These are phyloP conservation scores for Mucor piriformis DNA, from an alignment of 371 early-diverging fungal genomes.

Conservation along the genomic window DNA sequence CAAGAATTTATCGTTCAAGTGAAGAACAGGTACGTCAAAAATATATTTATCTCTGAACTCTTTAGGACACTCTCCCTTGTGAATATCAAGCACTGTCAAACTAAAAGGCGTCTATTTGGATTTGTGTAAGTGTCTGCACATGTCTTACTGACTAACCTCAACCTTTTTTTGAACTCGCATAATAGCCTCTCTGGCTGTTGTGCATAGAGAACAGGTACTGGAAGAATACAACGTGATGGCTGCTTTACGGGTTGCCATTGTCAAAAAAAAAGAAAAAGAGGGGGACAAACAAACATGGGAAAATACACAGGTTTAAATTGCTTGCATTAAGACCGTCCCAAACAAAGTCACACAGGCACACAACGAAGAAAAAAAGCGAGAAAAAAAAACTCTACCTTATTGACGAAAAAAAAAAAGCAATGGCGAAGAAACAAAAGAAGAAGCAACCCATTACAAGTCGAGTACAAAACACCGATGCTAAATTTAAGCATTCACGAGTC, in stretches of 20 bases:
- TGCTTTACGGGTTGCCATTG: slow-evolving; percentile 39
- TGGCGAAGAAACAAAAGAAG: slow-evolving; percentile 29
- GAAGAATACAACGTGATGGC: slow-evolving; percentile 56
- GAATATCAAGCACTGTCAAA: slow-evolving; percentile 47
- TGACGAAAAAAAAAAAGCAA: neutral
- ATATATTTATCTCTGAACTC: slow-evolving; percentile 53
- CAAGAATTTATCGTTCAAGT: slow-evolving; percentile 51
- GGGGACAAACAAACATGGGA: neutral
- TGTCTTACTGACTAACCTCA: neutral
- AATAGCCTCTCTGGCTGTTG: slow-evolving; percentile 47
- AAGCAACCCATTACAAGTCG: slow-evolving; percentile 28
- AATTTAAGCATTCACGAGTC: slow-evolving; percentile 47
- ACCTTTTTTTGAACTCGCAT: slow-evolving; percentile 52
- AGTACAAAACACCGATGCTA: slow-evolving; percentile 11
- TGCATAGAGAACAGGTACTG: slow-evolving; percentile 55
- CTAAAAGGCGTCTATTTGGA: slow-evolving; percentile 37
- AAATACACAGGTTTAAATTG: neutral
- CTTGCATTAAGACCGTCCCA: neutral
- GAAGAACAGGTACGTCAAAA: slow-evolving; percentile 54
- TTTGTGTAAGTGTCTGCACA: neutral
- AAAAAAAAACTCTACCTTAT: neutral
- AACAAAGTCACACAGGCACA: neutral
- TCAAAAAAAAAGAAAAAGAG: slow-evolving; percentile 3
- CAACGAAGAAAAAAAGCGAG: neutral
- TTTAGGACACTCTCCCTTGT: slow-evolving; percentile 51